Conservation (phyloP, 768 basidiomycete species). For the Imleria badia region DNA sequence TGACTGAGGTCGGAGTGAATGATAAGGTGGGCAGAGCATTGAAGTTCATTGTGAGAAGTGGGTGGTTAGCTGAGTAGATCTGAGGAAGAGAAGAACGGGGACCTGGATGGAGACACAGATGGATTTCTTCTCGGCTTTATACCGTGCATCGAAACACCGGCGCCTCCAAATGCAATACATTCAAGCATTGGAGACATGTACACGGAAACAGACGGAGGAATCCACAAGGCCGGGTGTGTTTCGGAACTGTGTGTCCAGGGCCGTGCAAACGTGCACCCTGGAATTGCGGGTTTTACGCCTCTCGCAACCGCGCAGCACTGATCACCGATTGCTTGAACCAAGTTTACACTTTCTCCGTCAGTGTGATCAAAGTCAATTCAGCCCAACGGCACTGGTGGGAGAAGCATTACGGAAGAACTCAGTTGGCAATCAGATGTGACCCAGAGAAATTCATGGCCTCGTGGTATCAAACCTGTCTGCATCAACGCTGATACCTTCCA, state of each 20-base stretch:
- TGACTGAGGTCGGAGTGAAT: constrained; percentile 34
- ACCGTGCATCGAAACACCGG: constrained; percentile 9
- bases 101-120: neutral
- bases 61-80: neutral
- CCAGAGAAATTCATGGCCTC: constrained; percentile 18
- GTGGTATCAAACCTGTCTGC: constrained; percentile 14
- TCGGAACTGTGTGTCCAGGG: constrained; percentile 19
- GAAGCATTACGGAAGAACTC: constrained; percentile 14
- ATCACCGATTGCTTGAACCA: constrained; percentile 2
- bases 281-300: constrained; percentile 11
- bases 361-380: constrained; percentile 1
- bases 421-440: constrained; percentile 3
- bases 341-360: constrained; percentile 6
- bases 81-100: neutral
- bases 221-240: constrained; percentile 10
- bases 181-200: constrained; percentile 1
- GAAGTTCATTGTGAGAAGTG: constrained; percentile 20
- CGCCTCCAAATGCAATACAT: constrained; percentile 1
- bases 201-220: constrained; percentile 13
- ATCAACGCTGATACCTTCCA: constrained; percentile 15
- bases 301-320: constrained; percentile 14
- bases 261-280: constrained; percentile 18
- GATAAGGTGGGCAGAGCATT: constrained; percentile 32
- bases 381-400: constrained; percentile 15
- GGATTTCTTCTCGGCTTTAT: constrained; percentile 19